These are phyloP conservation scores for Macrolepiota dolichaula DNA, from an alignment of 768 basidiomycete genomes.

Conservation along the genomic window DNA sequence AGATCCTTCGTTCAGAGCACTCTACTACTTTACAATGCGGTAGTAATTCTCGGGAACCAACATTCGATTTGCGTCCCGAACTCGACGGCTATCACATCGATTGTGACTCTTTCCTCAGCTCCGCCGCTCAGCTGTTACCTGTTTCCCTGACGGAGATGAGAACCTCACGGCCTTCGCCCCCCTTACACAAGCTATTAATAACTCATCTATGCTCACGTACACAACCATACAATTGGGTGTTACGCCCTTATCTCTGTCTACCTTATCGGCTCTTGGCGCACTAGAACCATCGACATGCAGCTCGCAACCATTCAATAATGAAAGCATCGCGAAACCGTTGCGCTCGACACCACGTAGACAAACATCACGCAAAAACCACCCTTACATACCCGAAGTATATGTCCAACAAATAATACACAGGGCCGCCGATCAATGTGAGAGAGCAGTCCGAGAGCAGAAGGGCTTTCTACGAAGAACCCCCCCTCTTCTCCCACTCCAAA, in stretches of 20 bases:
- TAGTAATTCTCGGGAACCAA: background rate
- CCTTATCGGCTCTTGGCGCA: constrained; percentile 1
- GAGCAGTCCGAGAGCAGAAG: background rate
- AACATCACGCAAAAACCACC: background rate
- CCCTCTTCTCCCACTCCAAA: background rate
- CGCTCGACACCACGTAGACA: background rate
- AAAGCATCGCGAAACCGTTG: too few relatives aligned
- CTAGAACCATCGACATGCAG: background rate
- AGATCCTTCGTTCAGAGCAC: background rate
- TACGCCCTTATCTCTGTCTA: background rate
- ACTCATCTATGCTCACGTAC: background rate
- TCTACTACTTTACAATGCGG: background rate
- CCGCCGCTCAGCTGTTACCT: background rate
- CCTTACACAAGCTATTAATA: background rate
- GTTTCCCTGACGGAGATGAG: background rate
- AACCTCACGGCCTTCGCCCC: background rate
- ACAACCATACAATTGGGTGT: background rate
- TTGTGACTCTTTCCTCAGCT: background rate
- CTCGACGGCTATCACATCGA: background rate
- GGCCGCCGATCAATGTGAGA: background rate
- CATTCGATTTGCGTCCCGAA: background rate
- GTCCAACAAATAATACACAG: background rate
- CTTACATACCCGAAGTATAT: background rate
- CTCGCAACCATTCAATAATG: background rate
- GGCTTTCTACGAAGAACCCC: background rate